Evolutionary conservation across 305 asterid species (phyloP), one percentile per base, ranked within the genome.

Genomic region (Euphrasia arctica): DNA sequence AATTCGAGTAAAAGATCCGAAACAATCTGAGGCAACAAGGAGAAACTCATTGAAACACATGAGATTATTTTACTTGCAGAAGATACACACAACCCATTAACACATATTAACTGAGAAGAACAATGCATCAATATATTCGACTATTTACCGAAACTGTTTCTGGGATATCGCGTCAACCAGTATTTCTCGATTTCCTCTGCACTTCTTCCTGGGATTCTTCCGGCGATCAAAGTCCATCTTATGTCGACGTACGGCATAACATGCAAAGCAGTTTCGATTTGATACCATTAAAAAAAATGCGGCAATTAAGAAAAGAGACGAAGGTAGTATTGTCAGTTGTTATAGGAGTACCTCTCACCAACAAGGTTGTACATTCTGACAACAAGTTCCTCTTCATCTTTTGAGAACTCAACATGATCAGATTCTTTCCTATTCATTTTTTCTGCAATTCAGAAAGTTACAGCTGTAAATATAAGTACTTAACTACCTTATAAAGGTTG

Each of bases 201-300:
- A 49, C 31, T 77, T 79, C 83, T 77, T 68, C 84, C 82, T 5
- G 84, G 84, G 7, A 78, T 76, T 67, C 87, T 72, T 66, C 84
- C 87, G 29, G 87, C 87, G n/a, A 79, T 79, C 28, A 82, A 54
- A n/a, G 87, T 65, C 87, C 87, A 79, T 69, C 83, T 79, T 75
- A 51, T 34, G n/a, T n/a, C n/a, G 70, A 18, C 22, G 22, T 18
- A n/a, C 0, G 66, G 14, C 49, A 58, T 55, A 32, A 0, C 22
- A 61, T 9, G 32, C 57, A 25, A 48, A 14, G 8, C 1, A 13
- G 14, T 15, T 8, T 54, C 13, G n/a, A 6, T 2, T 9, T 6
- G n/a, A 25, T 54, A 25, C 9, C 28, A 54, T 54, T 39, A 22
- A 50, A 8, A 14, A 14, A 52, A 7, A 15, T 1, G 31, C 29